phyloP scores from a whole-genome alignment of 148 eudicot species.

The Persicaria maculosa region DNA sequence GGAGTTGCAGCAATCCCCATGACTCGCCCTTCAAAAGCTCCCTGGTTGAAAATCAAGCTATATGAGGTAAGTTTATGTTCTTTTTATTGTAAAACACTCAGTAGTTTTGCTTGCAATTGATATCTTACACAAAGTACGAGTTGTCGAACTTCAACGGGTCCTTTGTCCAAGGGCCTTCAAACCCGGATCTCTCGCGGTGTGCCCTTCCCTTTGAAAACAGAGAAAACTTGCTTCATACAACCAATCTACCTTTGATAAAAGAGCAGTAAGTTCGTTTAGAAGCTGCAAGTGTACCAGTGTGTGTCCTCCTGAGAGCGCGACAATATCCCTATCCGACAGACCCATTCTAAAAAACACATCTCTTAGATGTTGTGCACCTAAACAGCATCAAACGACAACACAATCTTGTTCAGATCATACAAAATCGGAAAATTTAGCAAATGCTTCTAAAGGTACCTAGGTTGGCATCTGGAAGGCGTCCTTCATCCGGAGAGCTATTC shows the following conservation, averaged over 20 bases:
- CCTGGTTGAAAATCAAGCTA: slow-evolving; percentile 27
- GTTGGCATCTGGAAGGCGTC: slow-evolving; percentile 87
- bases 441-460: slow-evolving; percentile 31
- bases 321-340: slow-evolving; percentile 75
- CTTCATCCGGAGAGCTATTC: slow-evolving; percentile 50
- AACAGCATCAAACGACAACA: neutral
- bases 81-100: neutral
- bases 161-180: slow-evolving; percentile 76
- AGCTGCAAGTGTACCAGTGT: slow-evolving; percentile 48
- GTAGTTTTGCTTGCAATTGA: neutral
- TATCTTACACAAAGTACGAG: slow-evolving; percentile 66
- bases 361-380: slow-evolving; percentile 69
- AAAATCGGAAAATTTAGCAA: neutral
- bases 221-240: neutral
- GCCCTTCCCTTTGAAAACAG: slow-evolving; percentile 61
- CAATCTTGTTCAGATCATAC: neutral
- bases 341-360: slow-evolving; percentile 77
- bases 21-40: slow-evolving; percentile 62
- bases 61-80: neutral
- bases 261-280: neutral
- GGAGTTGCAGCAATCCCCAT: slow-evolving; percentile 60
- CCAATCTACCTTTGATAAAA: neutral
- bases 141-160: slow-evolving; percentile 85
- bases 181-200: slow-evolving; percentile 77
- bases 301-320: slow-evolving; percentile 84